Conservation (phyloP, 768 basidiomycete species). For the Mrakia blollopis region DNA sequence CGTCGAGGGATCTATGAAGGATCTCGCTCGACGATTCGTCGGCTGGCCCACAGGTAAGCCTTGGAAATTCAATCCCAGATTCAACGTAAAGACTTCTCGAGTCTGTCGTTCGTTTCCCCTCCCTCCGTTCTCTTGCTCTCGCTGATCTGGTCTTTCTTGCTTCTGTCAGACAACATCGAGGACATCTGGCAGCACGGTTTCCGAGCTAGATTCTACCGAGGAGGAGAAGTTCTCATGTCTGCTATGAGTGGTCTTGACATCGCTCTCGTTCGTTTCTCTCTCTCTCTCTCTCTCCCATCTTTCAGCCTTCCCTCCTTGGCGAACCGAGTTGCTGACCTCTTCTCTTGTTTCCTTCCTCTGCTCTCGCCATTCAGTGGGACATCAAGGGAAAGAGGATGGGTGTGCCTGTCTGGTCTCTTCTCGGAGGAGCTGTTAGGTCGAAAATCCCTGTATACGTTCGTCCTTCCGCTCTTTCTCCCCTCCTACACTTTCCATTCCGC, state of each 20-base stretch:
- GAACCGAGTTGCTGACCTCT: background rate
- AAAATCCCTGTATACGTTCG: slow-evolving; percentile 3
- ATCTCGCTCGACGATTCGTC: slow-evolving; percentile 55
- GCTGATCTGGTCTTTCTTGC: too few species aligned
- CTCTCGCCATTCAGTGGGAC: slow-evolving; percentile 52
- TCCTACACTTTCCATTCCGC: background rate
- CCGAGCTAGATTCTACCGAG: slow-evolving; percentile 62
- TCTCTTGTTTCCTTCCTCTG: background rate
- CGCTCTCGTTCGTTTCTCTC: slow-evolving; percentile 50
- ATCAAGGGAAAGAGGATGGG: slow-evolving; percentile 65
- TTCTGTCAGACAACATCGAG: slow-evolving; percentile 53
- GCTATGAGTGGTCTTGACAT: slow-evolving; percentile 60
- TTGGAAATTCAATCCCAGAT: too few species aligned
- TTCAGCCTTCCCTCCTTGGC: background rate
- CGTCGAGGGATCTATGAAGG: slow-evolving; percentile 60
- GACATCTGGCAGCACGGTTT: slow-evolving; percentile 57
- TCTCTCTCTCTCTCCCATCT: too few species aligned
- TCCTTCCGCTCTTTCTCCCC: background rate
- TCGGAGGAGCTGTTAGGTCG: slow-evolving; percentile 38
- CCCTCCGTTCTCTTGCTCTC: too few species aligned
- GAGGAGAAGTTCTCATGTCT: slow-evolving; percentile 44
- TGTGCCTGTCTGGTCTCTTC: slow-evolving; percentile 59
- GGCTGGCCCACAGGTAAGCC: slow-evolving; percentile 44
- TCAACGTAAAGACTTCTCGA: too few species aligned
- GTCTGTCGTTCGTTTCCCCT: too few species aligned